Evolutionary conservation across 2,329 filamentous ascomycete genomes (phyloP).

Genomic region (Alternaria angustiovoidea): DNA sequence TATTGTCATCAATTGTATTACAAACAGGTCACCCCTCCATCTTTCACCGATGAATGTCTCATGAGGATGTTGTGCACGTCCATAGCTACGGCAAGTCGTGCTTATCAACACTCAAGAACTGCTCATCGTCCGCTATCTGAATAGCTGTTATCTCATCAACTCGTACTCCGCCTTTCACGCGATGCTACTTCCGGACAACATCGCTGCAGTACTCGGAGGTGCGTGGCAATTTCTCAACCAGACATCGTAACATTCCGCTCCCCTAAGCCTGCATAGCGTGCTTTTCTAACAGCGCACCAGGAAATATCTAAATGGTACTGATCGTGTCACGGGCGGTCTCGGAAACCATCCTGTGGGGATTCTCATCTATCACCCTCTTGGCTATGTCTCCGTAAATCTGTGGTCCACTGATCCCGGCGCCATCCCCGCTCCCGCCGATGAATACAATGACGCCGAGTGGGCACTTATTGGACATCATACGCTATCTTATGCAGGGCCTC

Average conservation of each 20-base stretch:
- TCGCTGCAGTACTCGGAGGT: constrained; percentile 15
- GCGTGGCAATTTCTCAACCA: constrained; percentile 16
- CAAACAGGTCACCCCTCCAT: not conserved
- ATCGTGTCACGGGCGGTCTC: not conserved
- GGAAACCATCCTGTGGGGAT: not conserved
- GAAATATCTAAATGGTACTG: not conserved
- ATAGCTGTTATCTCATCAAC: not conserved
- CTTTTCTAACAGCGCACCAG: not conserved
- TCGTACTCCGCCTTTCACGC: not conserved
- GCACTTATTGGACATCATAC: constrained; percentile 16
- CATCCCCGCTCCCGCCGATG: constrained; percentile 3
- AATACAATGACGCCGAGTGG: constrained; percentile 17
- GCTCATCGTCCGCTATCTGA: too few relatives aligned
- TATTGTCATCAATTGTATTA: not conserved
- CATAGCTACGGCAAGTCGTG: not conserved
- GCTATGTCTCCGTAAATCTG: not conserved
- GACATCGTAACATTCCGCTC: constrained; percentile 7
- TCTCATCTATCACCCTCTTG: not conserved
- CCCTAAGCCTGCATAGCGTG: too few relatives aligned
- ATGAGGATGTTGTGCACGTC: not conserved
- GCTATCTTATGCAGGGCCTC: constrained; percentile 20
- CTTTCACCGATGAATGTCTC: not conserved
- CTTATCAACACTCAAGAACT: not conserved
- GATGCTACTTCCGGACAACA: constrained; percentile 19
- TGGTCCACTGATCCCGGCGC: not conserved